Evolutionary conservation across 768 basidiomycete species (phyloP), one percentile per base, ranked within the genome.

Genomic region (Hericium erinaceus): DNA sequence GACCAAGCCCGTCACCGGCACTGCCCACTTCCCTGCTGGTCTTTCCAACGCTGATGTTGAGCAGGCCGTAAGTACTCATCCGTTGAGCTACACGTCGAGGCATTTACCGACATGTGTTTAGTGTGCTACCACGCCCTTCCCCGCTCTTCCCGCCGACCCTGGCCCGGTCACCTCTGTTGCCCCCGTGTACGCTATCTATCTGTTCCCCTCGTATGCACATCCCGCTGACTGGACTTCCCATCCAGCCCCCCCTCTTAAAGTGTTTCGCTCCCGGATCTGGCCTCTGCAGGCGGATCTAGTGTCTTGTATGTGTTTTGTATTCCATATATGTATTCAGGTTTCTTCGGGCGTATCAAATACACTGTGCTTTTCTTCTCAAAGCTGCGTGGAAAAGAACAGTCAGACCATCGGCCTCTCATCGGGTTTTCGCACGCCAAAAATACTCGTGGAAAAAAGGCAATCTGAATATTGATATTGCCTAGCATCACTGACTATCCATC

Each of bases 21-120:
- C 60, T 10, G 61, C 72, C 12, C 67, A 67, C 50, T 65, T 76
- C 56, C 73, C 72, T 22, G 70, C 75, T 46, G 71, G 69, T 8
- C 40, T 62, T 44, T 61, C 56, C 26, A 62, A 64, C 57, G 57
- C 57, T 18, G 63, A 67, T 49, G 51, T 66, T 24, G 61, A 66
- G 51, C 60, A 61, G 44, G 44, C 44, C 1, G 33, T 33, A 33
- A 7, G 33, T 33, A 33, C 33, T 33, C 33, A 8, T 33, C 33
- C 33, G 33, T 6, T 33, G 33, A 33, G 33, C 33, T 33, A 33
- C 33, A 7, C 33, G 33, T 33, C 33, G 1, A 33, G 33, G 33
- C 6, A 33, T 6, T 33, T 33, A 33, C 33, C 9, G 33, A 10
- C 33, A 33, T 33, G 1, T 33, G 5, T 7, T 33, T 33, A 33